phyloP scores from a whole-genome alignment of 2,329 filamentous ascomycete genomes.

The Colletotrichum liaoningense region DNA sequence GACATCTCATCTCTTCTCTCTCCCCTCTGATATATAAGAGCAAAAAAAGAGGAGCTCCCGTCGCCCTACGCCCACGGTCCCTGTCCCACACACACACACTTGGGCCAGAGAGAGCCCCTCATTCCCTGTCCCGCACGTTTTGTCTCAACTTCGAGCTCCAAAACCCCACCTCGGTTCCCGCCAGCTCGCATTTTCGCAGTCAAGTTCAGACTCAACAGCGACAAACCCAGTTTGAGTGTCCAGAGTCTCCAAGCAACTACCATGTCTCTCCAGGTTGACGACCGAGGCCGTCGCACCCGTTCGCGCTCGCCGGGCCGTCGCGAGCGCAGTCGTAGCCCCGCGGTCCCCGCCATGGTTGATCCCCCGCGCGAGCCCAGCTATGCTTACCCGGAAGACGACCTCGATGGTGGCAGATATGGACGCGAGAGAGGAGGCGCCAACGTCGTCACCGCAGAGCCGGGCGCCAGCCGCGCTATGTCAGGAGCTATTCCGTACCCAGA shows the following conservation, averaged over 20 bases:
- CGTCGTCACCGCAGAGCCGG: conserved; percentile 33
- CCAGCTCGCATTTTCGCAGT: neutral
- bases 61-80: conserved; percentile 14
- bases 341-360: conserved; percentile 45
- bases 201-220: conserved; percentile 14
- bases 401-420: conserved; percentile 49
- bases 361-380: conserved; percentile 57
- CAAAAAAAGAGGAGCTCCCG: neutral
- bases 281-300: conserved; percentile 56
- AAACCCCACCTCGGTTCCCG: conserved; percentile 12
- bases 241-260: conserved; percentile 23
- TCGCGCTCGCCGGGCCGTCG: conserved; percentile 59
- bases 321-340: conserved; percentile 48
- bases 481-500: conserved; percentile 53
- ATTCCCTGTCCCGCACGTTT: conserved; percentile 24
- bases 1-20: conserved; percentile 1
- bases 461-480: conserved; percentile 17
- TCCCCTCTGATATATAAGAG: conserved; percentile 8
- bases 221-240: conserved; percentile 26
- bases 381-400: conserved; percentile 54
- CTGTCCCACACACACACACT: conserved; percentile 1
- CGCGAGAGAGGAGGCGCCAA: conserved; percentile 31
- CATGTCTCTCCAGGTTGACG: conserved; percentile 66
- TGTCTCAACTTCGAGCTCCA: conserved; percentile 30
- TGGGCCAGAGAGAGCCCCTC: conserved; percentile 18